phyloP scores from a whole-genome alignment of 768 basidiomycete species.

The Rhizopogon sp. region DNA sequence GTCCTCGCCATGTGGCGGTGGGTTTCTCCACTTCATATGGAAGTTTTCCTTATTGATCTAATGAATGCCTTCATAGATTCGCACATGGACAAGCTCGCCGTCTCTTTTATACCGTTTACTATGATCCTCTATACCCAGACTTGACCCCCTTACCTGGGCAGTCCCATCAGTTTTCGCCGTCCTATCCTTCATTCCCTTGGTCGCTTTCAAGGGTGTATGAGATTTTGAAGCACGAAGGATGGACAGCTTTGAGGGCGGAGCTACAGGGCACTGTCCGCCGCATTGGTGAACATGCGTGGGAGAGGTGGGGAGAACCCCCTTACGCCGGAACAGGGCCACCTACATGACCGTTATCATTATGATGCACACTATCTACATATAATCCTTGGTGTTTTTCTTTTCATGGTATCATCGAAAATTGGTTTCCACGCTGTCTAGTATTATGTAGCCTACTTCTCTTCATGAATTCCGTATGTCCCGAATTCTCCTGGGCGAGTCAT shows the following conservation, averaged over 20 bases:
- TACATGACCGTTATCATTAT: slow-evolving; percentile 29
- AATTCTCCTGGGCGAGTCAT: background rate
- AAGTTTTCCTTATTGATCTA: background rate
- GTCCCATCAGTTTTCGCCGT: slow-evolving; percentile 23
- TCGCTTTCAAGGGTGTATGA: slow-evolving; percentile 32
- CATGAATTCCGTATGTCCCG: background rate
- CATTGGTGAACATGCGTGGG: slow-evolving; percentile 38
- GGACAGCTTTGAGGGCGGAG: slow-evolving; percentile 32
- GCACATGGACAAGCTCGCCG: slow-evolving; percentile 47
- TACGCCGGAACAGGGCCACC: slow-evolving; percentile 19
- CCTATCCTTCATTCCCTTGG: slow-evolving; percentile 33
- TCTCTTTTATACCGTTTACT: slow-evolving; percentile 69
- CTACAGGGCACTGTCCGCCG: slow-evolving; percentile 34
- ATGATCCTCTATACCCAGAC: slow-evolving; percentile 74
- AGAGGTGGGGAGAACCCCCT: slow-evolving; percentile 32
- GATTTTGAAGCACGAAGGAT: slow-evolving; percentile 36
- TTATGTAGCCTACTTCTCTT: background rate
- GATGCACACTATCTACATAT: slow-evolving; percentile 30
- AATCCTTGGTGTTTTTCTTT: background rate
- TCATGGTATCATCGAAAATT: background rate
- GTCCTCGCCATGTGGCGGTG: slow-evolving; percentile 57
- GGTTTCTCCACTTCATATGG: slow-evolving; percentile 9
- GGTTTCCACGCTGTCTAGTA: background rate
- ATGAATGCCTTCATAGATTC: slow-evolving; percentile 25
- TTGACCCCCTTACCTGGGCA: slow-evolving; percentile 45